phyloP scores from a whole-genome alignment of 805 yeast species.

The Yamadazyma sp. region DNA sequence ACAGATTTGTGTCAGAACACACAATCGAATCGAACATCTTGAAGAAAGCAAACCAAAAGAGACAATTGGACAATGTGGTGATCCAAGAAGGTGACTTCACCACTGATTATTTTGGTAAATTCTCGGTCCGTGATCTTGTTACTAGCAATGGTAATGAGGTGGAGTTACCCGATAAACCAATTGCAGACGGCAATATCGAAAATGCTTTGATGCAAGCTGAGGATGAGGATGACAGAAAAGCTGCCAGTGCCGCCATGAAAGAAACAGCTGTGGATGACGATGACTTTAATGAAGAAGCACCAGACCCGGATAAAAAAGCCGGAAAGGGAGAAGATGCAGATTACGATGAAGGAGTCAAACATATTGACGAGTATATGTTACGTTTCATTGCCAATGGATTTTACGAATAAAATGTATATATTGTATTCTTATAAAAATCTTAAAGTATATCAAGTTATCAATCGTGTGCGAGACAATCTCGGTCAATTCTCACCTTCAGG shows the following conservation, averaged over 20 bases:
- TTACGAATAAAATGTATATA: slow-evolving; percentile 31
- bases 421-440: not conserved
- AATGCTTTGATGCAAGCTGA: slow-evolving; percentile 86
- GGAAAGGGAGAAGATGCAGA: slow-evolving; percentile 37
- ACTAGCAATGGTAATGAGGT: slow-evolving; percentile 53
- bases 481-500: not conserved
- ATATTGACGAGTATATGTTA: slow-evolving; percentile 96
- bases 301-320: slow-evolving; percentile 21
- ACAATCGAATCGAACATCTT: slow-evolving; percentile 95
- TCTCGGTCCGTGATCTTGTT: slow-evolving; percentile 81
- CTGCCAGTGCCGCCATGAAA: slow-evolving; percentile 85
- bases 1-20: slow-evolving; percentile 91
- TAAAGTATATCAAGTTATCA: too few species aligned
- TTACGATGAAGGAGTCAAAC: slow-evolving; percentile 67
- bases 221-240: slow-evolving; percentile 87
- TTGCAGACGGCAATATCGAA: slow-evolving; percentile 44
- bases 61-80: slow-evolving; percentile 89
- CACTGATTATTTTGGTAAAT: slow-evolving; percentile 88
- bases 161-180: slow-evolving; percentile 42
- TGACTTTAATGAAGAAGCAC: slow-evolving; percentile 65
- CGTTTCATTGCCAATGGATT: slow-evolving; percentile 82
- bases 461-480: slow-evolving; percentile 5
- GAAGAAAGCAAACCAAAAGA: slow-evolving; percentile 90
- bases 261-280: slow-evolving; percentile 83
- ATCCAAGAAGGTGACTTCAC: slow-evolving; percentile 98